A percentile compares a stretch with the other conserved stretches of the same genome.
phyloP scores from a whole-genome alignment of 169 alveolate genomes.

The Toxoplasma gondii region DNA sequence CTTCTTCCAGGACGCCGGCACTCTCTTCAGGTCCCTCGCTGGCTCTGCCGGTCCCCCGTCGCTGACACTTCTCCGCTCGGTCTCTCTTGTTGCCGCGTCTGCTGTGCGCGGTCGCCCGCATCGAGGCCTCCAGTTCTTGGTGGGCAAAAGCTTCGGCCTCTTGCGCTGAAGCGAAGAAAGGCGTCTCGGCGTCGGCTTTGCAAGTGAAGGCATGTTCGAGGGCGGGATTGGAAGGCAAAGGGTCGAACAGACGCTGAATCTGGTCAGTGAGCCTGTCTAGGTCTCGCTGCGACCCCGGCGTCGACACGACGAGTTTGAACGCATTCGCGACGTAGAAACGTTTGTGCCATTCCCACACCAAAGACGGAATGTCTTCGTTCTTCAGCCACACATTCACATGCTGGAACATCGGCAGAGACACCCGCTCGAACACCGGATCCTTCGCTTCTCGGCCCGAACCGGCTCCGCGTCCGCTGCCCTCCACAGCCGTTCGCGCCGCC shows the following conservation, averaged over 20 bases:
- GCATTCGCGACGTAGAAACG: not conserved
- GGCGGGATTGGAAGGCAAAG: not conserved
- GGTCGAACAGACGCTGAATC: not conserved
- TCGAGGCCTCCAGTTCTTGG: not conserved
- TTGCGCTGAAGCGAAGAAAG: not conserved
- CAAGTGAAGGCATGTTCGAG: not conserved
- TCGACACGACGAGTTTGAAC: not conserved
- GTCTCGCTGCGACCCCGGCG: not conserved
- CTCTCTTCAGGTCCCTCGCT: not conserved
- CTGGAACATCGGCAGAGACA: not conserved
- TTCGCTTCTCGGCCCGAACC: not conserved
- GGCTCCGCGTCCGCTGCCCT: not conserved
- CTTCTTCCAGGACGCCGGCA: no score
- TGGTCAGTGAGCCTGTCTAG: not conserved
- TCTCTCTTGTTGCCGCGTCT: not conserved
- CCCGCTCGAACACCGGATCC: not conserved
- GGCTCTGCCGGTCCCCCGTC: not conserved
- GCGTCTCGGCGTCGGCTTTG: not conserved
- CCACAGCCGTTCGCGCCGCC: not conserved
- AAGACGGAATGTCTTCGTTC: not conserved
- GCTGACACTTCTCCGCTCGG: not conserved
- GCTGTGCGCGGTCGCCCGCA: not conserved
- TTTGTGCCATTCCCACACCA: not conserved
- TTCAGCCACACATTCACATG: not conserved
- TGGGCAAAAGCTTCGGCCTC: not conserved